Percentiles rank a stretch among this genome's conserved stretches.
Conservation (phyloP, 2,329 filamentous ascomycete genomes). For the Fusarium euwallaceae region DNA sequence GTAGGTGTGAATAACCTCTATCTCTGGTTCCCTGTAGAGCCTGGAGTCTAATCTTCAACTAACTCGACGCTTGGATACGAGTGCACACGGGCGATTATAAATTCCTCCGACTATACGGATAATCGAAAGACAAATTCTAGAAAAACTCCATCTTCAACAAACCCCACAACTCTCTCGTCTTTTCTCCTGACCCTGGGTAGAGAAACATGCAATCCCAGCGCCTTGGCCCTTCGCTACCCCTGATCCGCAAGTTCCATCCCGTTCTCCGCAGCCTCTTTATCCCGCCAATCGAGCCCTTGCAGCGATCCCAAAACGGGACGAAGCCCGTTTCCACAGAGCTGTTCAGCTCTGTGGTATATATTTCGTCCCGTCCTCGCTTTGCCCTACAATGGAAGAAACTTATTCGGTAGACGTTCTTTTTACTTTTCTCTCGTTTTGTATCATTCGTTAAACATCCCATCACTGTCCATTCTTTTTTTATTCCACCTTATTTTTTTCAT, state of each 20-base stretch:
- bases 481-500: constrained; percentile 10
- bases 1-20: neutral
- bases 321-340: neutral
- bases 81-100: neutral
- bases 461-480: neutral
- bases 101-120: neutral
- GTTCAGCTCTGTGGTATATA: constrained; percentile 7
- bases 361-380: neutral
- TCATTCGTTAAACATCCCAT: constrained; percentile 15
- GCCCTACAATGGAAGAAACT: neutral
- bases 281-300: constrained; percentile 14
- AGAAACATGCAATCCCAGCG: constrained; percentile 1
- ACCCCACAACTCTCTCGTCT: neutral
- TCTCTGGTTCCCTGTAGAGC: neutral
- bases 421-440: constrained; percentile 2
- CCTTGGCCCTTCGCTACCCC: constrained; percentile 4
- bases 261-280: constrained; percentile 14
- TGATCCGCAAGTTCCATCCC: constrained; percentile 6
- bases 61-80: neutral
- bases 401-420: constrained; percentile 30
- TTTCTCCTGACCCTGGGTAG: neutral
- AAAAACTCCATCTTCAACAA: neutral
- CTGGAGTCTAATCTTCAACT: neutral
- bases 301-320: neutral
- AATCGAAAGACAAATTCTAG: neutral